These are phyloP conservation scores for Russula compacta DNA, from an alignment of 768 basidiomycete species.

Conservation along the genomic window DNA sequence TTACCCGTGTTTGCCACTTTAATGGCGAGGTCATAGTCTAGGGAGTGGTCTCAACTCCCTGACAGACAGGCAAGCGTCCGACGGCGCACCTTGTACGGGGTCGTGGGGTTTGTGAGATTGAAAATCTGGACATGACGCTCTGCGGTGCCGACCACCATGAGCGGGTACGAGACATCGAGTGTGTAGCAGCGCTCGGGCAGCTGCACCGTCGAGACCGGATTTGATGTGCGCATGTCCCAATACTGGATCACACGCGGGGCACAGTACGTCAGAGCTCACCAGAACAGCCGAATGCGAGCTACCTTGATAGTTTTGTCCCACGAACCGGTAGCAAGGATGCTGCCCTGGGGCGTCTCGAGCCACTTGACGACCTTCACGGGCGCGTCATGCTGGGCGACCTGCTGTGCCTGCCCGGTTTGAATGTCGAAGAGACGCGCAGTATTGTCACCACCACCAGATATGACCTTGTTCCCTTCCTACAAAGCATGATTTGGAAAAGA, in stretches of 20 bases:
- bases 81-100: constrained; percentile 57
- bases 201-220: constrained; percentile 66
- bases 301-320: constrained; percentile 99
- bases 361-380: constrained; percentile 77
- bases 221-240: constrained; percentile 80
- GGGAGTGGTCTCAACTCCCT: neutral
- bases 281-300: constrained; percentile 18
- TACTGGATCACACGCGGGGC: constrained; percentile 43
- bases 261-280: neutral
- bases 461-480: constrained; percentile 83
- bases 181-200: constrained; percentile 90
- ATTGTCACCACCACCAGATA: constrained; percentile 93
- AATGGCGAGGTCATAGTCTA: constrained; percentile 79
- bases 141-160: constrained; percentile 89
- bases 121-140: constrained; percentile 87
- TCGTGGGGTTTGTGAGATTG: constrained; percentile 75
- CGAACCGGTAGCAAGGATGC: constrained; percentile 84
- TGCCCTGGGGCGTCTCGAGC: constrained; percentile 64
- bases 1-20: constrained; percentile 88
- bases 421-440: constrained; percentile 91
- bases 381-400: constrained; percentile 87
- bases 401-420: constrained; percentile 66
- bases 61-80: no score
- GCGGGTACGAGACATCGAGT: constrained; percentile 70
- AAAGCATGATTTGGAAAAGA: constrained; percentile 8